Conservation (phyloP, 805 yeast genomes). For the Schizosaccharomyces cryophilus region DNA sequence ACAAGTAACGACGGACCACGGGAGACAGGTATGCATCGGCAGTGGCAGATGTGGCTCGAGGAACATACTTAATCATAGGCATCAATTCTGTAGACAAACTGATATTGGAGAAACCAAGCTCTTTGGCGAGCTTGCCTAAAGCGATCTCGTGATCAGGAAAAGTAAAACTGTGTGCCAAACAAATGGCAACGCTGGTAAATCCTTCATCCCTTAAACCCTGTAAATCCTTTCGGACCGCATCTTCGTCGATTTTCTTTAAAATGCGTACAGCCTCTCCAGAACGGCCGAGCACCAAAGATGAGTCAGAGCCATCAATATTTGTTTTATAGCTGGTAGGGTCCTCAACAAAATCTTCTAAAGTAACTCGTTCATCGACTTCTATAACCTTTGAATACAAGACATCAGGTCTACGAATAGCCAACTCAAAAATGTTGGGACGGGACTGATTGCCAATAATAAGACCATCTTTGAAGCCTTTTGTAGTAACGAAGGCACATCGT, state of each 20-base stretch:
- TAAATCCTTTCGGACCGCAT: constrained; percentile 21
- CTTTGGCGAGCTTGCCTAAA: constrained; percentile 34
- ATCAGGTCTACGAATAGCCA: constrained; percentile 46
- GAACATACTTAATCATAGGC: constrained; percentile 57
- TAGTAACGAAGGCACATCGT: constrained; percentile 58
- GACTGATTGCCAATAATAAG: constrained; percentile 74
- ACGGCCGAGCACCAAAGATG: constrained; percentile 26
- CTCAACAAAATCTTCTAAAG: constrained; percentile 57
- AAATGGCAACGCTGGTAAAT: constrained; percentile 43
- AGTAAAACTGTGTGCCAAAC: constrained; percentile 49
- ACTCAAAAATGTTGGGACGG: constrained; percentile 69
- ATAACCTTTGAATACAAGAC: constrained; percentile 51
- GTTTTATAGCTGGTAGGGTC: constrained; percentile 22
- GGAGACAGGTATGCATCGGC: constrained; percentile 75
- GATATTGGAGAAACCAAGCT: constrained; percentile 43
- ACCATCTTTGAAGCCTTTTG: constrained; percentile 71
- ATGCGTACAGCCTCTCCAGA: constrained; percentile 47
- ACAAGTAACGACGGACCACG: constrained; percentile 38
- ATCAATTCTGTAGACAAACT: constrained; percentile 44
- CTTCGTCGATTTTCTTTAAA: constrained; percentile 25
- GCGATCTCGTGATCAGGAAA: constrained; percentile 42
- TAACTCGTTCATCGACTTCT: constrained; percentile 77
- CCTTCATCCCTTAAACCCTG: constrained; percentile 28
- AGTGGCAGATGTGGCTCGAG: constrained; percentile 52
- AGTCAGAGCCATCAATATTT: constrained; percentile 10